Conservation (phyloP, 192 early-diverging fungal genomes). For the Coemansia sp. region DNA sequence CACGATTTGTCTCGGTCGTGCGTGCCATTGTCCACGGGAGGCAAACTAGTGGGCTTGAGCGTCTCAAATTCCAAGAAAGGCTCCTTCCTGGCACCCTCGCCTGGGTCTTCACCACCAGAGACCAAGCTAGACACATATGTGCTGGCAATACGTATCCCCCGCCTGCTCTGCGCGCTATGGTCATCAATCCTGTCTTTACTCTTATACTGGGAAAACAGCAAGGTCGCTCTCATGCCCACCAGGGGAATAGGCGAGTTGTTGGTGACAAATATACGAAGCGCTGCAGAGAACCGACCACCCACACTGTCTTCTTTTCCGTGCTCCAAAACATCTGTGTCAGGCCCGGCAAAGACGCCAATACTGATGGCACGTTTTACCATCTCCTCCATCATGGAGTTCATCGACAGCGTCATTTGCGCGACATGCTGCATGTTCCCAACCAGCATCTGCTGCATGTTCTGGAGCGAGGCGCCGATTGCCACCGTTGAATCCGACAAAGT, state of each 20-base stretch:
- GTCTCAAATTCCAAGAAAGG: neutral
- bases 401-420: conserved; percentile 46
- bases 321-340: neutral
- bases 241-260: conserved; percentile 47
- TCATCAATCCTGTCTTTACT: neutral
- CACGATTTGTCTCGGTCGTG: neutral
- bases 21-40: neutral
- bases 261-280: conserved; percentile 10
- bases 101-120: neutral
- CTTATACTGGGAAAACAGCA: conserved; percentile 18
- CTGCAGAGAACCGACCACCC: neutral
- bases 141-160: neutral
- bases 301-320: neutral
- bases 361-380: conserved; percentile 39
- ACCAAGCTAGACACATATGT: neutral
- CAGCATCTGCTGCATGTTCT: conserved; percentile 42
- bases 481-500: conserved; percentile 30
- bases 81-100: neutral
- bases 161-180: neutral
- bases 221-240: conserved; percentile 1
- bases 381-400: conserved; percentile 57
- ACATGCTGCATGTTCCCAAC: conserved; percentile 51
- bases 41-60: neutral
- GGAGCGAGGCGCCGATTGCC: conserved; percentile 37
- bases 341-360: conserved; percentile 26